Percentiles rank a stretch among this genome's conserved stretches.
Conservation (phyloP, 2,329 filamentous ascomycete genomes). For the Ophiostoma novo-ulmi region DNA sequence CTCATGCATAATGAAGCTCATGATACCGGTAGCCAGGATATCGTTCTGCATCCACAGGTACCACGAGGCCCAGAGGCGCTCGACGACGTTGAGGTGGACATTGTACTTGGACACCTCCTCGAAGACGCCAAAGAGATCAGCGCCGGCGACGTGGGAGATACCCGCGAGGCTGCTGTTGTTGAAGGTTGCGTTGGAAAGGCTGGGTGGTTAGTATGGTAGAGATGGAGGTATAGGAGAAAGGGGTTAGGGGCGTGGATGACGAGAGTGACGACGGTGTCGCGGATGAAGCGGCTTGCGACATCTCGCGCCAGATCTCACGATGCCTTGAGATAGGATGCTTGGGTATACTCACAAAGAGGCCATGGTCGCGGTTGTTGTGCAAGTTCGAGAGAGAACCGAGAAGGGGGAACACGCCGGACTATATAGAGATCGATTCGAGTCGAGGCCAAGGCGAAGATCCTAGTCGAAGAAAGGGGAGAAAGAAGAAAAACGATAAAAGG, state of each 20-base stretch:
- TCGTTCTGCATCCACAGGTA: slow-evolving; percentile 99
- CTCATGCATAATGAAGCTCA: slow-evolving; percentile 97
- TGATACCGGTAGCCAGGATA: slow-evolving; percentile 88
- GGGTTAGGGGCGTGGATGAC: not conserved
- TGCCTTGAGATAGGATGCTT: not conserved
- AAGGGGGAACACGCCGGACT: slow-evolving; percentile 10
- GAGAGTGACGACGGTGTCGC: not conserved
- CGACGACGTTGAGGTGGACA: slow-evolving; percentile 77
- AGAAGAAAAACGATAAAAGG: not conserved
- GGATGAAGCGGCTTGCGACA: too few relatives aligned
- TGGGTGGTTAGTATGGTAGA: not conserved
- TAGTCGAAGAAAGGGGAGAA: slow-evolving; percentile 16
- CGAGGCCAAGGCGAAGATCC: slow-evolving; percentile 14
- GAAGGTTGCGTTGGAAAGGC: slow-evolving; percentile 23
- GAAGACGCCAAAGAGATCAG: slow-evolving; percentile 53
- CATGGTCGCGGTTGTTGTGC: slow-evolving; percentile 17
- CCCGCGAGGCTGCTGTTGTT: slow-evolving; percentile 24
- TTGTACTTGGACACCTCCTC: slow-evolving; percentile 67
- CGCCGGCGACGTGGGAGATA: slow-evolving; percentile 36
- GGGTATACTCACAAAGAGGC: slow-evolving; percentile 21
- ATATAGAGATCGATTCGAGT: slow-evolving; percentile 11
- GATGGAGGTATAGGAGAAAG: not conserved
- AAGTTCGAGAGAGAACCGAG: not conserved
- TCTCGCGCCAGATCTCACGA: not conserved
- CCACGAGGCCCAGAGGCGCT: slow-evolving; percentile 92